Evolutionary conservation across 2,329 filamentous ascomycete species (phyloP).

Genomic region (Diplodia scrobiculata): DNA sequence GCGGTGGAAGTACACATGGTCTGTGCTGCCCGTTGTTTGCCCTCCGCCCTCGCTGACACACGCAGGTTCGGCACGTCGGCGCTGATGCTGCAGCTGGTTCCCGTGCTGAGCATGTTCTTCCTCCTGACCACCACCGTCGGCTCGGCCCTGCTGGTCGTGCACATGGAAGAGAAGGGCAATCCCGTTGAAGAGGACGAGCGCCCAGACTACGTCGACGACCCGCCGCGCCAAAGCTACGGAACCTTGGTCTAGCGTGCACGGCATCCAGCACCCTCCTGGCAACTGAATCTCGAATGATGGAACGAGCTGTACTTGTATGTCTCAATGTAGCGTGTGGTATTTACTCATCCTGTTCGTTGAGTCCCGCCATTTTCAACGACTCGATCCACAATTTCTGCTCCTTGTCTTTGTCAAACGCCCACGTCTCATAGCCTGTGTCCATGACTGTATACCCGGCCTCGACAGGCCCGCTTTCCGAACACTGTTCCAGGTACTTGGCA

Average conservation of each 20-base stretch:
- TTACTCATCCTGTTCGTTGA: conserved; percentile 14
- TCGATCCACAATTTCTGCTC: conserved; percentile 27
- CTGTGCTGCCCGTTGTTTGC: conserved; percentile 32
- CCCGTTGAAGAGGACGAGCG: conserved; percentile 15
- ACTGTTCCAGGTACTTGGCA: conserved; percentile 48
- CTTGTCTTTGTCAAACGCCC: conserved; percentile 28
- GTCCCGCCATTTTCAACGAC: conserved; percentile 33
- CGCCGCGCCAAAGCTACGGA: conserved; percentile 17
- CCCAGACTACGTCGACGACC: conserved; percentile 14
- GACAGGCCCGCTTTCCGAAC: conserved; percentile 39
- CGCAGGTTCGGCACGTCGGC: conserved; percentile 77
- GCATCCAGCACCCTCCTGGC: not conserved
- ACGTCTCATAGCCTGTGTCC: conserved; percentile 19
- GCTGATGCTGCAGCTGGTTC: conserved; percentile 82
- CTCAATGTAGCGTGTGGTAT: not conserved
- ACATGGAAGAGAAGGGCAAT: conserved; percentile 64
- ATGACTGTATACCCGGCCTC: conserved; percentile 25
- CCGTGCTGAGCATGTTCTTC: conserved; percentile 90
- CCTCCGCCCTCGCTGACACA: not conserved
- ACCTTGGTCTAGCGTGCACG: not conserved
- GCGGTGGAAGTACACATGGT: conserved; percentile 84
- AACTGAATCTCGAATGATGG: not conserved
- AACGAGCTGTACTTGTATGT: not conserved
- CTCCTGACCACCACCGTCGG: conserved; percentile 83
- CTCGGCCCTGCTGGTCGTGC: conserved; percentile 80